Conservation (phyloP, 257 asterid species). For the Nicotiana otophora region DNA sequence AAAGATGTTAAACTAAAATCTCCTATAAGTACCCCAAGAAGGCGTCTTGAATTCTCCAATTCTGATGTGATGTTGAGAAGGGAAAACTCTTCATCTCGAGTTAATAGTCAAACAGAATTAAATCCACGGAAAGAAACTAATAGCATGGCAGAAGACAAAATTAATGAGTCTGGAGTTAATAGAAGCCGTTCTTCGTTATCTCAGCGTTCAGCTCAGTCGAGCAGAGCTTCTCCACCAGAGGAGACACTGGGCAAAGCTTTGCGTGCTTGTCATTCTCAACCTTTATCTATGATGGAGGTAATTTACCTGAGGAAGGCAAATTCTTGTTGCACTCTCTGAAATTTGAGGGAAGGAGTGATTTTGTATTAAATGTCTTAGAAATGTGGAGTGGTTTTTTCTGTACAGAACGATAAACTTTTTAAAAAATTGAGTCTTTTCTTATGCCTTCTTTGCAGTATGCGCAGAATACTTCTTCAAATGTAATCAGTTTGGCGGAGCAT, state of each 20-base stretch:
- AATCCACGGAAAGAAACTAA: conserved; percentile 33
- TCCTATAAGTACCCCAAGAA: conserved; percentile 62
- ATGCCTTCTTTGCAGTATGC: conserved; percentile 44
- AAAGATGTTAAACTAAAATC: conserved; percentile 36
- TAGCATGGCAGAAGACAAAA: conserved; percentile 43
- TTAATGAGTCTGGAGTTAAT: conserved; percentile 48
- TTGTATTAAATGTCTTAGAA: background rate
- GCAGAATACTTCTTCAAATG: conserved; percentile 52
- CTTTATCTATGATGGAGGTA: conserved; percentile 94
- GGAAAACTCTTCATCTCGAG: conserved; percentile 27
- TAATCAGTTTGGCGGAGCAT: conserved; percentile 92
- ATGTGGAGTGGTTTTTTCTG: background rate
- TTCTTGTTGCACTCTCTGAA: background rate
- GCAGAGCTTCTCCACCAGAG: conserved; percentile 49
- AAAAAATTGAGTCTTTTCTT: background rate
- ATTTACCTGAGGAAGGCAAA: background rate
- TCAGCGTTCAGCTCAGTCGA: conserved; percentile 44
- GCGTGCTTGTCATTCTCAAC: conserved; percentile 93
- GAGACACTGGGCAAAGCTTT: conserved; percentile 60
- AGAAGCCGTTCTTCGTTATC: conserved; percentile 84
- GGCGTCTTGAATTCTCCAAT: conserved; percentile 65
- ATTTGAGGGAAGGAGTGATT: background rate
- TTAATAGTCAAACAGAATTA: conserved; percentile 24
- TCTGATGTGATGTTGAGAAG: conserved; percentile 37
- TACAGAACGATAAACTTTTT: background rate